A percentile compares a stretch with the other conserved stretches of the same genome.
These are phyloP conservation scores for Sugiyamaella paludigena DNA, from an alignment of 1,139 yeast species.

Conservation along the genomic window DNA sequence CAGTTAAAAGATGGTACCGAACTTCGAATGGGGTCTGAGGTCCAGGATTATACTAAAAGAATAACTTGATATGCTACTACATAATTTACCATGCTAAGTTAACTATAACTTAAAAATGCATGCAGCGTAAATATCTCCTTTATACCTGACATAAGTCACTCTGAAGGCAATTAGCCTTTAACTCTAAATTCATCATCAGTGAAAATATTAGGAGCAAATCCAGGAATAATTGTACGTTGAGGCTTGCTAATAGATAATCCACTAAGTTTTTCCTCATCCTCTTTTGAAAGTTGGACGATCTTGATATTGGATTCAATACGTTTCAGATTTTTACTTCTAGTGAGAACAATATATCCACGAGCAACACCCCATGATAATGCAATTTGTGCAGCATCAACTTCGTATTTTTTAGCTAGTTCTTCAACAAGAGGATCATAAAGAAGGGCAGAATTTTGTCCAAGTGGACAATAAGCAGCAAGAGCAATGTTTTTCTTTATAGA, in stretches of 20 bases:
- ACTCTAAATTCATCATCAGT: background rate
- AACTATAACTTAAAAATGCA: too few species aligned
- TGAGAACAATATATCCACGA: conserved; percentile 65
- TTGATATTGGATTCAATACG: conserved; percentile 58
- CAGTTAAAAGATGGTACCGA: too few species aligned
- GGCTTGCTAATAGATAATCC: conserved; percentile 17
- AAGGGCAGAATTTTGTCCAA: conserved; percentile 37
- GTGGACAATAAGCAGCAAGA: conserved; percentile 74
- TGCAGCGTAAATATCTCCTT: too few species aligned
- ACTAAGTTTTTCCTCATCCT: conserved; percentile 39
- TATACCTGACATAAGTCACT: too few species aligned
- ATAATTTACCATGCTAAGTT: too few species aligned
- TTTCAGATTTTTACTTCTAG: conserved; percentile 61
- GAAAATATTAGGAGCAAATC: background rate
- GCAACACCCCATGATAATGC: conserved; percentile 67
- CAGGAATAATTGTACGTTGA: background rate
- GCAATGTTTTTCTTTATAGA: conserved; percentile 53
- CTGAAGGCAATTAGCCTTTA: too few species aligned
- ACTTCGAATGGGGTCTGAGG: too few species aligned
- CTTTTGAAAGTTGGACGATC: conserved; percentile 48
- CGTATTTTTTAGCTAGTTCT: conserved; percentile 53
- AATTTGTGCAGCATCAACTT: conserved; percentile 57
- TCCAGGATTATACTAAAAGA: too few species aligned
- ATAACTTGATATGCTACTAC: too few species aligned
- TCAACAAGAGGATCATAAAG: conserved; percentile 46